Conservation (phyloP, 2,329 filamentous ascomycete genomes). For the Ascochyta pisi region DNA sequence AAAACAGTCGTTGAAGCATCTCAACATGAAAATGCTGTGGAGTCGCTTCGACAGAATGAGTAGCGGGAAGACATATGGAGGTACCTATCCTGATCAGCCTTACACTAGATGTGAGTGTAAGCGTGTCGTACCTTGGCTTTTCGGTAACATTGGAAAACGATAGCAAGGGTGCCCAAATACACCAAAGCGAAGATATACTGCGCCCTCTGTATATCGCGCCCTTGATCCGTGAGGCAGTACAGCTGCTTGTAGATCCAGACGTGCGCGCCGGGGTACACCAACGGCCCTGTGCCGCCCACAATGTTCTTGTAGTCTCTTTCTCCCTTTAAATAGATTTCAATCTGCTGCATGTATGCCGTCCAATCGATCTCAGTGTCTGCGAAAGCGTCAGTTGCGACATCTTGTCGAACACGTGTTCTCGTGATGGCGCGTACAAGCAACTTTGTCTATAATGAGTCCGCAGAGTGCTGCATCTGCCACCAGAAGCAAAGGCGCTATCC, state of each 20-base stretch:
- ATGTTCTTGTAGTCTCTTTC: constrained; percentile 90
- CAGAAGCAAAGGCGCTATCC: constrained; percentile 72
- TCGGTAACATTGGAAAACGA: constrained; percentile 85
- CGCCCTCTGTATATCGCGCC: constrained; percentile 77
- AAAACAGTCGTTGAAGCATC: constrained; percentile 96
- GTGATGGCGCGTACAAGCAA: constrained; percentile 71
- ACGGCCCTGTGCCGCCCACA: constrained; percentile 84
- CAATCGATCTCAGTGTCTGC: constrained; percentile 98
- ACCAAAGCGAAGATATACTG: constrained; percentile 82
- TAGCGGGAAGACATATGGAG: constrained; percentile 86
- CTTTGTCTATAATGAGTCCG: constrained; percentile 75
- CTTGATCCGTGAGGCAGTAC: constrained; percentile 78
- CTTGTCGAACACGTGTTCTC: constrained; percentile 33
- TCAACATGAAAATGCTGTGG: constrained; percentile 90
- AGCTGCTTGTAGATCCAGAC: constrained; percentile 88
- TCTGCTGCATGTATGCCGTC: constrained; percentile 95
- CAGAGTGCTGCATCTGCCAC: constrained; percentile 75
- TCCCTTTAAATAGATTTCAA: constrained; percentile 78
- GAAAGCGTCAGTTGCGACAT: not conserved
- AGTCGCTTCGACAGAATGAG: constrained; percentile 88
- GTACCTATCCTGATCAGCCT: constrained; percentile 60
- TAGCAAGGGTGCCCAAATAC: constrained; percentile 75
- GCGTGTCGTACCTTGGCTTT: constrained; percentile 66
- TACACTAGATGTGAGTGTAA: not conserved
- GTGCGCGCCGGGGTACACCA: constrained; percentile 94